These are phyloP conservation scores for Neonectria sp. DNA, from an alignment of 2,329 filamentous ascomycete genomes.

Conservation along the genomic window DNA sequence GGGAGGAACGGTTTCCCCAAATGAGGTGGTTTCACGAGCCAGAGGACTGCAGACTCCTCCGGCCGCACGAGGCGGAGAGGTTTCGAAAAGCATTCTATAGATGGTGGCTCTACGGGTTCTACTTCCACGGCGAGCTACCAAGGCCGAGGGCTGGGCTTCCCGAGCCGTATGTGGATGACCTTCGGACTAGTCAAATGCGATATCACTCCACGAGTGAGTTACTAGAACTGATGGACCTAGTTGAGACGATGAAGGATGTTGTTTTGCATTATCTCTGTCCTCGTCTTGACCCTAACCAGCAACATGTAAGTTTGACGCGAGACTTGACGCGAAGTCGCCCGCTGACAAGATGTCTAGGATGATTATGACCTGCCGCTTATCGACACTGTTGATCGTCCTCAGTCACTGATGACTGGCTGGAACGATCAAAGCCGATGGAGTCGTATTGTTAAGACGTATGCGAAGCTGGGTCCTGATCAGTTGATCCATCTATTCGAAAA, in stretches of 20 bases:
- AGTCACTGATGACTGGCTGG: constrained; percentile 54
- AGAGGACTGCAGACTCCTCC: constrained; percentile 62
- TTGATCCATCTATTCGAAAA: constrained; percentile 66
- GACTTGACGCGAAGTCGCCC: not conserved
- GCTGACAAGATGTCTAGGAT: constrained; percentile 35
- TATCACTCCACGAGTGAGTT: constrained; percentile 60
- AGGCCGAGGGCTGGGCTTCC: constrained; percentile 56
- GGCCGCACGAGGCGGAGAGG: constrained; percentile 59
- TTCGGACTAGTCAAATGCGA: constrained; percentile 61
- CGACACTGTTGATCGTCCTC: constrained; percentile 45
- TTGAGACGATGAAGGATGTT: constrained; percentile 61
- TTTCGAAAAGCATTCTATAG: constrained; percentile 66
- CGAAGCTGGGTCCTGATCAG: constrained; percentile 66
- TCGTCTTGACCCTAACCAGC: constrained; percentile 56
- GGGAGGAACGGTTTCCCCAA: constrained; percentile 59
- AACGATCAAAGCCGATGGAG: constrained; percentile 55
- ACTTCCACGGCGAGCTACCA: constrained; percentile 64
- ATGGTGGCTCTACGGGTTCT: constrained; percentile 69
- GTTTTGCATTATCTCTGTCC: constrained; percentile 64
- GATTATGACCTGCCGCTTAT: constrained; percentile 40
- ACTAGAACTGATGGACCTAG: constrained; percentile 62
- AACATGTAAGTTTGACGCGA: constrained; percentile 50
- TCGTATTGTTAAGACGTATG: constrained; percentile 60
- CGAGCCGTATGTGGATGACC: constrained; percentile 57
- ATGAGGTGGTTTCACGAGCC: constrained; percentile 64